Evolutionary conservation across 306 rosid genomes (phyloP).

Genomic region (Clitoria ternatea): DNA sequence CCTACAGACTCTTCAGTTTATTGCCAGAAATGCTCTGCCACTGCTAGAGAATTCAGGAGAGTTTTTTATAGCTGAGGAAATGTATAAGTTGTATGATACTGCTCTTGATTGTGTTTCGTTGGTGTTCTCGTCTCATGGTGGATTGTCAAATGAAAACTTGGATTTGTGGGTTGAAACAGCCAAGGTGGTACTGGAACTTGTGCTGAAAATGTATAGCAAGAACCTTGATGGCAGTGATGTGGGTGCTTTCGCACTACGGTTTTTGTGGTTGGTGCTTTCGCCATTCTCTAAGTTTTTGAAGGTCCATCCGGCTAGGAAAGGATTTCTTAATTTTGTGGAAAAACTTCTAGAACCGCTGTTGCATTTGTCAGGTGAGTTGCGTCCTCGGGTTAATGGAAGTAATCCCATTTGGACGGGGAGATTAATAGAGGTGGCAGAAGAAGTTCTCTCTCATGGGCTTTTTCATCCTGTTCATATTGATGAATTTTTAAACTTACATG

Average conservation of each 20-base stretch:
- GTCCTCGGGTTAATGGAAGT: conserved; percentile 37
- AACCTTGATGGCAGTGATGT: conserved; percentile 39
- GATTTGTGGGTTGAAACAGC: conserved; percentile 66
- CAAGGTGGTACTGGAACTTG: conserved; percentile 51
- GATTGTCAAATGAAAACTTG: conserved; percentile 68
- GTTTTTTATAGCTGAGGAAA: conserved; percentile 30
- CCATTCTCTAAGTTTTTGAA: conserved; percentile 77
- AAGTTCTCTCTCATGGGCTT: conserved; percentile 66
- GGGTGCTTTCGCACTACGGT: conserved; percentile 44
- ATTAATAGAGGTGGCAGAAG: conserved; percentile 57
- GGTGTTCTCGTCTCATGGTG: conserved; percentile 73
- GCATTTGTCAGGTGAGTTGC: conserved; percentile 57
- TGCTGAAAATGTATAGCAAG: conserved; percentile 35
- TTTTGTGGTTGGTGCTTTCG: conserved; percentile 62
- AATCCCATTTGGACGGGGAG: conserved; percentile 39
- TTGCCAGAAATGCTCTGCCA: conserved; percentile 49
- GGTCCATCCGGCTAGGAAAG: conserved; percentile 57
- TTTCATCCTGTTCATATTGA: conserved; percentile 71
- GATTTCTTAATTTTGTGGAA: conserved; percentile 66
- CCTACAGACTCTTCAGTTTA: conserved; percentile 44
- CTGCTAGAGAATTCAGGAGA: conserved; percentile 34
- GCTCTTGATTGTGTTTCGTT: conserved; percentile 64
- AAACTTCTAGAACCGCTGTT: conserved; percentile 78
- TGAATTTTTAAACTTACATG: conserved; percentile 68
- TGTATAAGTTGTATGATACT: conserved; percentile 40